Evolutionary conservation across 306 rosid genomes (phyloP).

Genomic region (Vigna mungo): DNA sequence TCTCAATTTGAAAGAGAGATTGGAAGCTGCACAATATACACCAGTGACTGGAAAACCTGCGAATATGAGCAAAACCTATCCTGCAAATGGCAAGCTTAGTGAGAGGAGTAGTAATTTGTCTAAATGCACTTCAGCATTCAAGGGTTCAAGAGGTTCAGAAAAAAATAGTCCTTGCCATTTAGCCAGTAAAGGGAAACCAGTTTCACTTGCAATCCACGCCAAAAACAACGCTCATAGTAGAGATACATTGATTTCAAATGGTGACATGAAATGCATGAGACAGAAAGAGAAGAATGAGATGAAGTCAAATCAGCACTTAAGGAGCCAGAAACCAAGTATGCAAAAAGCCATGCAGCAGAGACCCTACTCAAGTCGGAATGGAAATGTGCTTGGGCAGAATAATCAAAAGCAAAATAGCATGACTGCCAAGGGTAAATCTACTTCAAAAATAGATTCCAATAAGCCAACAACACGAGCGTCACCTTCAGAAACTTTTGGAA

Average conservation of each 20-base stretch:
- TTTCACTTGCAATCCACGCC: conserved; percentile 54
- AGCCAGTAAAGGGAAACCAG: conserved; percentile 65
- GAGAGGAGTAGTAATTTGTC: conserved; percentile 52
- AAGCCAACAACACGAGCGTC: conserved; percentile 48
- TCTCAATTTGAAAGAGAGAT: conserved; percentile 74
- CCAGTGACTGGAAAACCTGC: conserved; percentile 46
- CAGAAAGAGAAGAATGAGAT: conserved; percentile 59
- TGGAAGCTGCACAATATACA: conserved; percentile 72
- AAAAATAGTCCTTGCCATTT: conserved; percentile 44
- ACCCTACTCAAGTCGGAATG: conserved; percentile 49
- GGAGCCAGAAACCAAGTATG: conserved; percentile 55
- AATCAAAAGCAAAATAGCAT: conserved; percentile 83
- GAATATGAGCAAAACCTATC: conserved; percentile 40
- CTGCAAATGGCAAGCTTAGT: conserved; percentile 50
- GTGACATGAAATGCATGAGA: conserved; percentile 52
- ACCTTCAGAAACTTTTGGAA: conserved; percentile 54
- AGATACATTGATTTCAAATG: conserved; percentile 53
- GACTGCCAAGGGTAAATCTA: conserved; percentile 53
- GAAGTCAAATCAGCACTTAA: conserved; percentile 58
- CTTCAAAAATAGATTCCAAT: conserved; percentile 56
- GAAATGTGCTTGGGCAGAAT: conserved; percentile 67
- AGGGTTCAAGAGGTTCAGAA: conserved; percentile 55
- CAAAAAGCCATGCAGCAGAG: conserved; percentile 61
- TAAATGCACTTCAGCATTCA: conserved; percentile 51
- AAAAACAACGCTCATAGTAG: conserved; percentile 57